These are phyloP conservation scores for Geranium incanum DNA, from an alignment of 441 rosid genomes.

Conservation along the genomic window DNA sequence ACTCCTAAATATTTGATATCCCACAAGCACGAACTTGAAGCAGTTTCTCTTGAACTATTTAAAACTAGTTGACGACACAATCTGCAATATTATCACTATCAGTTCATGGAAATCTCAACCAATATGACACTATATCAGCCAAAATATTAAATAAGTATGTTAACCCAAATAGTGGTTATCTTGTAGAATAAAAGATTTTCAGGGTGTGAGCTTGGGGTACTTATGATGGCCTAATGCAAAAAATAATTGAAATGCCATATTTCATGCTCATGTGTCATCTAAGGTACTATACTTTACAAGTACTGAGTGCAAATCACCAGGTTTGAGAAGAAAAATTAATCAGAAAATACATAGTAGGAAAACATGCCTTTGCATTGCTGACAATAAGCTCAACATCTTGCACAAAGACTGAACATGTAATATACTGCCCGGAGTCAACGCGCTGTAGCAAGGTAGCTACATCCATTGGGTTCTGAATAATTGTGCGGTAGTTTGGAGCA, in stretches of 20 bases:
- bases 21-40: not conserved
- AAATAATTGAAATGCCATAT: not conserved
- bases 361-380: conserved; percentile 75
- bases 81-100: not conserved
- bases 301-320: not conserved
- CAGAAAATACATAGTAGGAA: conserved; percentile 1
- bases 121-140: not conserved
- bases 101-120: not conserved
- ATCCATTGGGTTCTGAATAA: conserved; percentile 96
- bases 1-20: not conserved
- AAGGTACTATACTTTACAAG: not conserved
- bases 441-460: conserved; percentile 80
- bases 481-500: conserved; percentile 85
- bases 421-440: conserved; percentile 82
- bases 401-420: conserved; percentile 73
- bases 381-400: conserved; percentile 87
- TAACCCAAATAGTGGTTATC: not conserved
- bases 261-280: not conserved
- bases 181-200: not conserved
- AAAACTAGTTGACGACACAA: not conserved
- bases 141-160: not conserved
- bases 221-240: not conserved
- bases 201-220: not conserved
- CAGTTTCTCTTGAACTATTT: not conserved
- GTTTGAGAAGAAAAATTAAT: not conserved